Evolutionary conservation across 257 asterid genomes (phyloP), one percentile per base, ranked within the genome.

Genomic region (Nicotiana benthamiana): DNA sequence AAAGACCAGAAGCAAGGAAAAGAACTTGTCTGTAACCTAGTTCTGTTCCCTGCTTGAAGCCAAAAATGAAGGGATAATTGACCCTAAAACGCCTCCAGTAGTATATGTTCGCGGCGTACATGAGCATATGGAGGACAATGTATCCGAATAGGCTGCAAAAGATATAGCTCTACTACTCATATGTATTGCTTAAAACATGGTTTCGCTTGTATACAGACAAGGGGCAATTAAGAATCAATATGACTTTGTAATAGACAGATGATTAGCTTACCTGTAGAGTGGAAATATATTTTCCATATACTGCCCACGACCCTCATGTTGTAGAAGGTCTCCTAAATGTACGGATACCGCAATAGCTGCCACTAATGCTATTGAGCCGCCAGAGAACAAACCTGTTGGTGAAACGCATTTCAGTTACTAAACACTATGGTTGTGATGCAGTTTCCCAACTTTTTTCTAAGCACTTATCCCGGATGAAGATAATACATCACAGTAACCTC

Each of bases 271-370:
- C 98, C 98, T 93, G 43, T 95, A 91, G 57, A 95, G 92, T 80
- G 98, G 97, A 81, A 93, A 95, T 88, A 93, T 84, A 53, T 77
- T 89, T 8, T 89, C 81, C 97, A 95, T 93, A 86, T 93, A 95
- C 79, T 51, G 79, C 0, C 32, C 83, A 34, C 89, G 86, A 40
- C 87, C 90, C n/a, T 26, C 81, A 32, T 82, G 87, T 2, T 87
- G n/a, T 22, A 92, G 91, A 83, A 92, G 92, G 28, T 89, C 32
- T 51, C 91, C 79, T 0, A 88, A 92, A 54, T 87, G 93, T 82
- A 93, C 43, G 9, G 88, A 1, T 81, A 88, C 75, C 32, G 80
- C 4, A 11, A 92, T 83, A 75, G 89, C 93, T 34, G 80, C 89
- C 67, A 88, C 59, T 9, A 95, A 92, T 4, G 97, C 97, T 61